Conservation (phyloP, 139 green algal species). For the Closterium sp. region DNA sequence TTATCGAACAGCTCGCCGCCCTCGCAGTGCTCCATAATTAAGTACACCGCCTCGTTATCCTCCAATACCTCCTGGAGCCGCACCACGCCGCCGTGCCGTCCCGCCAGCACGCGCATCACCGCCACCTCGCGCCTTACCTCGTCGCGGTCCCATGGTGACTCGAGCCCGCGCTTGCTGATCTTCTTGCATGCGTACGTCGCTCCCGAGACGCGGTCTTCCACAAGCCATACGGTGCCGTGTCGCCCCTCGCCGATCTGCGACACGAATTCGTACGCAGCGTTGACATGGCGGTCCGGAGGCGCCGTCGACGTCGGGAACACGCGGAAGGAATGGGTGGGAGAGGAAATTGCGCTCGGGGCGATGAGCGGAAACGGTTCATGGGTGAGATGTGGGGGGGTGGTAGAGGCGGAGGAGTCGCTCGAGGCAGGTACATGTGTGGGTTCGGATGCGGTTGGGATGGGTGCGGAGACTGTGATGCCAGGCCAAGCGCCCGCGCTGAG, state of each 20-base stretch:
- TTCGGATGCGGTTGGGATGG: background rate
- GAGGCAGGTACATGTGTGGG: background rate
- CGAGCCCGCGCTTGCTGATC: slow-evolving; percentile 85
- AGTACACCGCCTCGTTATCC: slow-evolving; percentile 15
- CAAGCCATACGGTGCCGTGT: slow-evolving; percentile 35
- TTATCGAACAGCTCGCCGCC: background rate
- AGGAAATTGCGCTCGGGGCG: background rate
- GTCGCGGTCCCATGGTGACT: slow-evolving; percentile 69
- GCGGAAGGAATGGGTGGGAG: background rate
- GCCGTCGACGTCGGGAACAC: background rate
- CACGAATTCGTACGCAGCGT: background rate
- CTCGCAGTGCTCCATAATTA: background rate
- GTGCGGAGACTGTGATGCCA: background rate
- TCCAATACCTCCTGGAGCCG: slow-evolving; percentile 12
- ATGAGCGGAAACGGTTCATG: background rate
- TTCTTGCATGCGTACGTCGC: slow-evolving; percentile 74
- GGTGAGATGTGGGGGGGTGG: background rate
- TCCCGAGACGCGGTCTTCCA: slow-evolving; percentile 60
- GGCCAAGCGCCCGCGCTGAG: background rate
- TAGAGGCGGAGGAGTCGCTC: background rate
- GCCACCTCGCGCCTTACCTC: slow-evolving; percentile 86
- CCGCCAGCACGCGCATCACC: slow-evolving; percentile 80
- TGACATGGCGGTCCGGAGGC: background rate
- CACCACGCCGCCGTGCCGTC: slow-evolving; percentile 72
- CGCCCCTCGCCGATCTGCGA: slow-evolving; percentile 12